Evolutionary conservation across 176 grass and related monocot species (phyloP), one percentile per base, ranked within the genome.

Genomic region (Aegilops tauschii): DNA sequence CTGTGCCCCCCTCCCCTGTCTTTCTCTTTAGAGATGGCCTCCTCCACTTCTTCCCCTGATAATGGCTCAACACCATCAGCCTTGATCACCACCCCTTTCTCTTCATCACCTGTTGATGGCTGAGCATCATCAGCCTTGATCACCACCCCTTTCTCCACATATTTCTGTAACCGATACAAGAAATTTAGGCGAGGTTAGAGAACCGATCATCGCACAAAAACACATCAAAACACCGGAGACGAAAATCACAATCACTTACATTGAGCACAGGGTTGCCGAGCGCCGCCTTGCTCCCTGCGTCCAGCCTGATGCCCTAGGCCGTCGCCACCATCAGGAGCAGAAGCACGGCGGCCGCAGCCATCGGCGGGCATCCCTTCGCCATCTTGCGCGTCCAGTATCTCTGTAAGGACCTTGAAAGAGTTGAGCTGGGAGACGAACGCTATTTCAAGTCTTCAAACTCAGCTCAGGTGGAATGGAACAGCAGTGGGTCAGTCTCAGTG

Each of bases 251-350:
- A 50, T 1, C 47, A 50, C 90, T 95, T 83, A 85, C 93, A 47
- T 68, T 64, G 69, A 77, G 54, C 45, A 61, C 81, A 35, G 90
- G 75, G 27, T 86, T 88, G 73, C 23, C 84, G 49, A 93, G 88
- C 64, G 83, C 83, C 36, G 82, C 80, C 9, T 81, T 61, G 35
- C 79, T 84, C 61, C 73, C 90, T 37, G 84, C 63, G 39, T 95
- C 93, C 81, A 93, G 44, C 78, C 93, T 83, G 49, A 95, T 93
- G 61, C 93, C 79, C 70, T 91, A 71, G 9, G 76, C 82, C 14
- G 63, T 82, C 12, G 70, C 77, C 52, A 37, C 65, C 76, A 72
- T 47, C 63, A 91, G 78, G 18, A 91, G 73, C 50, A 88, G 82
- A 82, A 77, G 12, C 14, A 88, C 5, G 63, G 61, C 39, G 9